phyloP scores from a whole-genome alignment of 1,284 basidiomycete genomes.

The Inonotus obliquus region DNA sequence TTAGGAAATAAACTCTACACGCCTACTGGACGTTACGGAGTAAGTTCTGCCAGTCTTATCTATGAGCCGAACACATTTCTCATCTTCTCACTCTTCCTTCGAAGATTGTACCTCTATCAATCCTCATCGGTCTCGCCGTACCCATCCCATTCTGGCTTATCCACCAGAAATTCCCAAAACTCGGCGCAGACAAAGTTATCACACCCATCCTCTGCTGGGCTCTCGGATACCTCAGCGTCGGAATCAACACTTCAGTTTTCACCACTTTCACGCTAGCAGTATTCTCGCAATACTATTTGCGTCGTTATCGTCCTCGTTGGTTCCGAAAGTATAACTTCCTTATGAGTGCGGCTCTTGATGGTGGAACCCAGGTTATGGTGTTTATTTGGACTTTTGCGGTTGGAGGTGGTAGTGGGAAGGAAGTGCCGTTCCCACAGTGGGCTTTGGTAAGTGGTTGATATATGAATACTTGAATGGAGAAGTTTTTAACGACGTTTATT shows the following conservation, averaged over 20 bases:
- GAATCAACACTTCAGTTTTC: slow-evolving; percentile 24
- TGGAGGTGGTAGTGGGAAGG: slow-evolving; percentile 12
- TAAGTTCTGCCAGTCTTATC: slow-evolving; percentile 18
- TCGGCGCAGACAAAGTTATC: slow-evolving; percentile 32
- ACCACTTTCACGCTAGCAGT: slow-evolving; percentile 27
- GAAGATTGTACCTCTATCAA: slow-evolving; percentile 32
- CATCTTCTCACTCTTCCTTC: not conserved
- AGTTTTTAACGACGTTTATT: slow-evolving; percentile 12
- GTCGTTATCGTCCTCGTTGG: slow-evolving; percentile 29
- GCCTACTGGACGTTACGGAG: slow-evolving; percentile 32
- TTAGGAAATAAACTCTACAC: slow-evolving; percentile 40
- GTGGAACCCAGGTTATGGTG: slow-evolving; percentile 33
- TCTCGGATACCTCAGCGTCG: slow-evolving; percentile 24
- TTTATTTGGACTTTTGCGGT: slow-evolving; percentile 35
- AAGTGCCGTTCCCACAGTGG: slow-evolving; percentile 11
- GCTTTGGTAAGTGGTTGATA: slow-evolving; percentile 27
- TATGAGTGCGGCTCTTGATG: slow-evolving; percentile 31
- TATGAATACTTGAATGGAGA: slow-evolving; percentile 23
- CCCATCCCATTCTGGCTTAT: slow-evolving; percentile 36
- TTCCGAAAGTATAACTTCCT: slow-evolving; percentile 35
- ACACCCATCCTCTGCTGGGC: slow-evolving; percentile 30
- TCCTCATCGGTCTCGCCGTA: slow-evolving; percentile 34
- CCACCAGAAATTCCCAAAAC: slow-evolving; percentile 35
- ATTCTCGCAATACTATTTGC: slow-evolving; percentile 31
- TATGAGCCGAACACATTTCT: not conserved